A percentile compares a stretch with the other conserved stretches of the same genome.
Evolutionary conservation across 768 basidiomycete species (phyloP).

Genomic region (Piloderma croceum): DNA sequence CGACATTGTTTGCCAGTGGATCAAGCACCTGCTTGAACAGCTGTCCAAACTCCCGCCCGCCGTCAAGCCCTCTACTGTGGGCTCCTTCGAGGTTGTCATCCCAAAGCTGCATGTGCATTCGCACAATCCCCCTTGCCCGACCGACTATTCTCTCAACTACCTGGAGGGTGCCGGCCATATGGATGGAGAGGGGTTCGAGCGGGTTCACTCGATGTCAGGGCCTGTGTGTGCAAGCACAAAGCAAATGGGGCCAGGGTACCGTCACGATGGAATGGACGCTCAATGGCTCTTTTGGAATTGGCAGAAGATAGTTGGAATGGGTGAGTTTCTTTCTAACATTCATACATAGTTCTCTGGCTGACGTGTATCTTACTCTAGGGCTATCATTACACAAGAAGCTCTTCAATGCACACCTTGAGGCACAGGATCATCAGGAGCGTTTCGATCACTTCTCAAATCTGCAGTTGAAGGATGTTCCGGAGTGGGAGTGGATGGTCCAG

Average conservation of each 20-base stretch:
- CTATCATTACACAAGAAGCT: conserved; percentile 1
- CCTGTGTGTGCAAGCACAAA: conserved; percentile 22
- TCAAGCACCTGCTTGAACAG: conserved; percentile 12
- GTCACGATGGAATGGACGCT: conserved; percentile 20
- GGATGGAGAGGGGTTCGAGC: conserved; percentile 32
- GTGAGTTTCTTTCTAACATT: conserved; percentile 10
- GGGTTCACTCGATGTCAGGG: conserved; percentile 25
- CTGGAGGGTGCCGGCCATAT: conserved; percentile 23
- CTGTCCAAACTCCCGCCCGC: conserved; percentile 6
- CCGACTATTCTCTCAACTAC: conserved; percentile 21
- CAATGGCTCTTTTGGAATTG: conserved; percentile 23
- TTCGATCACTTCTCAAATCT: conserved; percentile 1
- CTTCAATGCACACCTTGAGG: conserved; percentile 2
- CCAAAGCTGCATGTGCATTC: conserved; percentile 29
- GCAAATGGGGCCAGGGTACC: conserved; percentile 31
- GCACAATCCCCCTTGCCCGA: conserved; percentile 21
- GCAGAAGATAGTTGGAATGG: conserved; percentile 22
- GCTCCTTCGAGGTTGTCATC: conserved; percentile 10
- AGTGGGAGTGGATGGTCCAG: conserved; percentile 12
- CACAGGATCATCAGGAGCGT: not conserved
- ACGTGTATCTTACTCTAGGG: not conserved
- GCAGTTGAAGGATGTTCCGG: not conserved
- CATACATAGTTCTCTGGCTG: not conserved
- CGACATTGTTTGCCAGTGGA: conserved; percentile 23
- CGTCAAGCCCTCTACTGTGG: not conserved